phyloP scores from a whole-genome alignment of 2,329 filamentous ascomycete species.

The Aspergillus sp. region DNA sequence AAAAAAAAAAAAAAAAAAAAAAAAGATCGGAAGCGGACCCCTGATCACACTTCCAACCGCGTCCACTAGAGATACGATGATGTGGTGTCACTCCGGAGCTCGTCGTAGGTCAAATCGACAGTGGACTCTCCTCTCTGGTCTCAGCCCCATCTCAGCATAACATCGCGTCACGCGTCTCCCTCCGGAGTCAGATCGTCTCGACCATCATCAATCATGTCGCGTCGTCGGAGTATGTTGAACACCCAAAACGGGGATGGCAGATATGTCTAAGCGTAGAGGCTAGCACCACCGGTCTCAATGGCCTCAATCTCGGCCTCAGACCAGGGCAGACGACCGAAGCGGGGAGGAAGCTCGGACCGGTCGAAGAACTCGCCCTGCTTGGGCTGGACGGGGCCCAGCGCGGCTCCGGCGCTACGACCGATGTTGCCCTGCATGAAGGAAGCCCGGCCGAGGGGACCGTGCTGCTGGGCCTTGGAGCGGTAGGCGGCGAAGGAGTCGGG shows the following conservation, averaged over 20 bases:
- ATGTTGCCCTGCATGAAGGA: constrained; percentile 39
- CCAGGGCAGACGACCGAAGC: constrained; percentile 76
- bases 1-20: constrained; percentile 11
- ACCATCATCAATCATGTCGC: constrained; percentile 7
- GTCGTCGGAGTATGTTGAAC: constrained; percentile 3
- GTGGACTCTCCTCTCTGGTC: not conserved
- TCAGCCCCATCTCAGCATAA: not conserved
- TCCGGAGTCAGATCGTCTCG: not conserved
- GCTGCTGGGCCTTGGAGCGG: constrained; percentile 62
- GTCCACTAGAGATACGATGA: not conserved
- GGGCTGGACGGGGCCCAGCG: constrained; percentile 70
- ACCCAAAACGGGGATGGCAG: no score
- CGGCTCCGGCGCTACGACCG: constrained; percentile 64
- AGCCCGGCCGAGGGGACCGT: constrained; percentile 55
- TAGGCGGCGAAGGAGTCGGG: constrained; percentile 63
- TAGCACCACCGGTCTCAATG: constrained; percentile 88
- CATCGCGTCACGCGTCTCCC: not conserved
- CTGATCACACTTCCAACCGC: not conserved
- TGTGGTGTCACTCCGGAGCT: not conserved
- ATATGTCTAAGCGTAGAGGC: constrained; percentile 50
- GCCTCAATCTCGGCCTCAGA: constrained; percentile 87
- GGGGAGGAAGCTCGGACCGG: constrained; percentile 76
- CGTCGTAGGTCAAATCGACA: not conserved
- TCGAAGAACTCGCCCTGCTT: constrained; percentile 79
- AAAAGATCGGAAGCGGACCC: not conserved